Percentiles rank a stretch among this genome's conserved stretches.
phyloP scores from a whole-genome alignment of 148 eudicot species.

The Limonium bicolor region DNA sequence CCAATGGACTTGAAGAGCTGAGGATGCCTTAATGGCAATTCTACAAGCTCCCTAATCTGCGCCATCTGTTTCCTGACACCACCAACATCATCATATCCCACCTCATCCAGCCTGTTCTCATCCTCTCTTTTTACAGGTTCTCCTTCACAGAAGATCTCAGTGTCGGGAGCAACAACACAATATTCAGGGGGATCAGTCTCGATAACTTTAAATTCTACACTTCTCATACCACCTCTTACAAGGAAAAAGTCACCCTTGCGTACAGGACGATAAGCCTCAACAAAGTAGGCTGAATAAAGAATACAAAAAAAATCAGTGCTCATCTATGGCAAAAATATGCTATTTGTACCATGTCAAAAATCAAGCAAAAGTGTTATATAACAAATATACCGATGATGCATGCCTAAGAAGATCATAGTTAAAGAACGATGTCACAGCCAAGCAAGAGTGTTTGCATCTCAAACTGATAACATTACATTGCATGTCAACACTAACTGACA shows the following conservation, averaged over 20 bases:
- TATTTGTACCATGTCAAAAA: too few relatives aligned
- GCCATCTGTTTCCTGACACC: constrained; percentile 94
- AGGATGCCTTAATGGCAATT: constrained; percentile 74
- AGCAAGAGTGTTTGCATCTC: too few relatives aligned
- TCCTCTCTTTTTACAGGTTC: constrained; percentile 79
- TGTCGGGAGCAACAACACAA: constrained; percentile 88
- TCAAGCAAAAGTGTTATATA: too few relatives aligned
- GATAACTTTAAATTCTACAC: constrained; percentile 75
- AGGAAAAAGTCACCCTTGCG: constrained; percentile 71
- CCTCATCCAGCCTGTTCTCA: constrained; percentile 68
- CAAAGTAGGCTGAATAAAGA: constrained; percentile 49
- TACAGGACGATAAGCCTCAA: constrained; percentile 78
- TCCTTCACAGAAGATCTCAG: constrained; percentile 85
- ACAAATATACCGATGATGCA: too few relatives aligned
- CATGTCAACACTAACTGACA: too few relatives aligned
- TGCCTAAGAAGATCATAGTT: too few relatives aligned
- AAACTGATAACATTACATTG: too few relatives aligned
- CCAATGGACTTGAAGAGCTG: constrained; percentile 86
- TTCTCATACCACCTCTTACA: constrained; percentile 87
- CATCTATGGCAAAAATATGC: too few relatives aligned
- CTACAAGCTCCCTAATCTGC: constrained; percentile 76
- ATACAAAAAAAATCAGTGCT: neutral
- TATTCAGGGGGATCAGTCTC: constrained; percentile 82
- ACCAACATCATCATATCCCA: constrained; percentile 92
- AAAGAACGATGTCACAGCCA: too few relatives aligned